Base-by-base conservation (phyloP, 1,284 basidiomycete species). In the Cystobasidiaceae sp. region DNA sequence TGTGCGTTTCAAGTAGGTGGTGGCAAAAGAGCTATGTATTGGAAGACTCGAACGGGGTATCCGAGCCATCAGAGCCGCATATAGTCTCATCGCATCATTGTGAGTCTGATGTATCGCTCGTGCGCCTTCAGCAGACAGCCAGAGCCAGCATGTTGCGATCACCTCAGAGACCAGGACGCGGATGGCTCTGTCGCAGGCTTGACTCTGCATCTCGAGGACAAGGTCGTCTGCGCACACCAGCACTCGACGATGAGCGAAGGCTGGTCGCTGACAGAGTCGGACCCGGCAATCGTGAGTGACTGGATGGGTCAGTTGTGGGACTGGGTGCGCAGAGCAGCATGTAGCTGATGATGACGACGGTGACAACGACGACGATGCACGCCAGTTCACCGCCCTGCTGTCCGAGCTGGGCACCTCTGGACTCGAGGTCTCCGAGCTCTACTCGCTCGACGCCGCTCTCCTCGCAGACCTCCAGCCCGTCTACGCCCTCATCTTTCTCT, bases 401-500 rank as follows among this genome's bases (percentile, higher is more conserved):
- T 62, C 70, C 11, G 77, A 78, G 37, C 73, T 81, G 28, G 80
- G 80, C 57, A 79, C 81, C 1, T 74, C 74, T 33, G 80, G 80
- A 0, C 70, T 81, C 19, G 77, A 80, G 68, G 79, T 81, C 28
- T 79, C 74, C 71, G 79, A 76, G 76, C 80, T 96, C 11, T 93
- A 91, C 75, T 89, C 89, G 8, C 82, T 94, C 49, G 92, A 94
- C 23, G 72, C 85, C 0, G 84, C 84, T 19, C 82, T 86, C 8
- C 79, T 94, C 17, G 81, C 83, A 21, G 79, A 84, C 4, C 79
- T 93, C 23, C 83, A 88, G 73, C 68, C 50, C 45, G 80, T 94
- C 4, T 86, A 88, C 70, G 90, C 92, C 0, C 81, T 94, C 46
- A 87, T 94, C 70, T 94, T 96, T 76, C 82, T 96, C 60, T 96